Evolutionary conservation across 352 stramenopile species (phyloP).

Genomic region (Pythium aristosporum): DNA sequence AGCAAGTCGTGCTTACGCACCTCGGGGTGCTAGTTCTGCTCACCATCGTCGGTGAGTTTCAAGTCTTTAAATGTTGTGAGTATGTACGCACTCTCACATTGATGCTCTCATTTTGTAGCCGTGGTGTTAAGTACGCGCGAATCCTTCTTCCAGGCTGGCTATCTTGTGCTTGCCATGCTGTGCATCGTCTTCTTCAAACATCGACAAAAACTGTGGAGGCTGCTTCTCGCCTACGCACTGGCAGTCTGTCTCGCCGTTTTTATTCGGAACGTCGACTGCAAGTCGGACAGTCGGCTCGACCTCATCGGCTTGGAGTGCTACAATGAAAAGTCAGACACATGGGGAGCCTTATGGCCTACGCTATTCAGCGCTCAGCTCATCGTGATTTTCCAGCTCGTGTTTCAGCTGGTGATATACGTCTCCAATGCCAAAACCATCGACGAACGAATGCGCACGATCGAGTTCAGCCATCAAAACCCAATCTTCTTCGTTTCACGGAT

Average conservation of each 20-base stretch:
- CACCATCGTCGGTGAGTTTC: constrained; percentile 68
- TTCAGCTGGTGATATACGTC: constrained; percentile 86
- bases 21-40: constrained; percentile 78
- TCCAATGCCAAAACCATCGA: constrained; percentile 68
- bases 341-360: constrained; percentile 73
- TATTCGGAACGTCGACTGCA: constrained; percentile 75
- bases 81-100: background rate
- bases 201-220: constrained; percentile 71
- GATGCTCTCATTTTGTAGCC: constrained; percentile 34
- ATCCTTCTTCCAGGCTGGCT: constrained; percentile 84
- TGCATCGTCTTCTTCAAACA: constrained; percentile 85
- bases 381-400: constrained; percentile 84
- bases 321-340: constrained; percentile 48
- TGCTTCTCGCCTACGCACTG: constrained; percentile 73
- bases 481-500: constrained; percentile 75
- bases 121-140: constrained; percentile 79
- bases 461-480: constrained; percentile 65
- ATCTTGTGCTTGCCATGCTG: constrained; percentile 73
- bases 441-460: constrained; percentile 56
- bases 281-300: constrained; percentile 38
- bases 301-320: constrained; percentile 78
- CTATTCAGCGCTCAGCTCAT: constrained; percentile 81
- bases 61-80: background rate
- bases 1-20: constrained; percentile 71
- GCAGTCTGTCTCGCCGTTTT: constrained; percentile 74